Evolutionary conservation across 805 yeast species (phyloP).

Genomic region (Lipomyces mesembrius): DNA sequence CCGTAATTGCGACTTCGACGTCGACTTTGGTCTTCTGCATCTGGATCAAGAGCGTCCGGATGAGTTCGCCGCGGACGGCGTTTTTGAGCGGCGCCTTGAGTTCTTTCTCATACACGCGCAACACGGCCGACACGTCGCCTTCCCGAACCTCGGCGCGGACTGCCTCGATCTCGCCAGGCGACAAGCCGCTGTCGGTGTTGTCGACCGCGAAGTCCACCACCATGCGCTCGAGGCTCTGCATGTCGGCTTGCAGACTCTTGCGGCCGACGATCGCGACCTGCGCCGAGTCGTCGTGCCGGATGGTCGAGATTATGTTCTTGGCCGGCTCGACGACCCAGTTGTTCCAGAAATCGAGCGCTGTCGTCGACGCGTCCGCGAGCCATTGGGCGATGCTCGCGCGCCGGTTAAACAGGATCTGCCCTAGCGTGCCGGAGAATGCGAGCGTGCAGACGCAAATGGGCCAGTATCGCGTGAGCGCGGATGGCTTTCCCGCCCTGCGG

Average conservation of each 20-base stretch:
- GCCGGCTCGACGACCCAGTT: conserved; percentile 88
- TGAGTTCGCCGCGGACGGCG: conserved; percentile 67
- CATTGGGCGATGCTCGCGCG: conserved; percentile 57
- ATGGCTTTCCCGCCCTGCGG: conserved; percentile 48
- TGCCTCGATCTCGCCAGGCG: conserved; percentile 38
- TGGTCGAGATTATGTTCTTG: conserved; percentile 69
- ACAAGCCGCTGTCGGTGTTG: conserved; percentile 26
- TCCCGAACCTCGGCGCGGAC: conserved; percentile 58
- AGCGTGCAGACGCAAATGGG: conserved; percentile 54
- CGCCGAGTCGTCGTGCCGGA: conserved; percentile 79
- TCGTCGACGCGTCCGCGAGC: conserved; percentile 53
- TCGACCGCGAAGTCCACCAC: conserved; percentile 69
- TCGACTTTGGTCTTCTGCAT: conserved; percentile 96
- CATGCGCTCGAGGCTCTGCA: conserved; percentile 85
- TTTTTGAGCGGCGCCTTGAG: conserved; percentile 70
- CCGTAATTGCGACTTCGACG: conserved; percentile 85
- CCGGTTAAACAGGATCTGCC: conserved; percentile 56
- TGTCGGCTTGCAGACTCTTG: conserved; percentile 76
- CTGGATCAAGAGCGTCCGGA: conserved; percentile 82
- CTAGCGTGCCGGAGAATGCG: conserved; percentile 55
- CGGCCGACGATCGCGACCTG: conserved; percentile 78
- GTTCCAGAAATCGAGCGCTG: conserved; percentile 61
- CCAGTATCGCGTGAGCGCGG: conserved; percentile 63
- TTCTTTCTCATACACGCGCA: conserved; percentile 80
- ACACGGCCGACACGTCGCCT: conserved; percentile 80